Evolutionary conservation across 2,329 filamentous ascomycete species (phyloP), one percentile per base, ranked within the genome.

Genomic region (Endocalyx cinctus): DNA sequence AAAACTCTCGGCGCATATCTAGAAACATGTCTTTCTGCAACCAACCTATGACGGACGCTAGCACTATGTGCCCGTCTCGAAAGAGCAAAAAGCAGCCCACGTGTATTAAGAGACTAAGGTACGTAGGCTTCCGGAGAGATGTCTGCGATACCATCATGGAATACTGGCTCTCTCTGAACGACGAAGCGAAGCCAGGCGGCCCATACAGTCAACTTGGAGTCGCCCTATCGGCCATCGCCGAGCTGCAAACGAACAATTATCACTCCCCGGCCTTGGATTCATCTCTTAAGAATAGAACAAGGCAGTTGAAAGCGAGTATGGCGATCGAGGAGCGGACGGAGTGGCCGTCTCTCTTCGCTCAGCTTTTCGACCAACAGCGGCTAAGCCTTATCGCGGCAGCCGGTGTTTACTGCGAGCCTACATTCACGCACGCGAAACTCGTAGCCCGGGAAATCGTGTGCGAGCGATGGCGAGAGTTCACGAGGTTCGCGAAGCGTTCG

Each of bases 181-280:
- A 32, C 13, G 25, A 37, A n/a, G 39, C 39, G 10, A 17, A 33
- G 10, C 15, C 39, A 5, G 39, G 36, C n/a, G 33, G 33, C 10
- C 39, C 37, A 7, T 27, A 42, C 22, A 18, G 23, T 8, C 17
- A 37, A 3, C 11, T 42, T 11, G 39, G 39, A 17, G 23, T 32
- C 5, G 39, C 34, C 15, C 25, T 39, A 10, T 33, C 33, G 7
- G 31, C 33, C 14, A 29, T 42, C 19, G 39, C 39, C 16, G 39
- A 42, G 29, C 30, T 42, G 7, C 29, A 29, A 29, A 35, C 38
- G 35, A 14, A 17, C 3, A 16, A 33, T 27, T n/a, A 8, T 6
- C 25, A 12, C 12, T 10, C 10, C 14, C 12, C 15, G 12, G 17
- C 15, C 15, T 10, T 17, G 25, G 17, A 17, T n/a, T n/a, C n/a